phyloP scores from a whole-genome alignment of 768 basidiomycete species.

The Suillus brevipes region DNA sequence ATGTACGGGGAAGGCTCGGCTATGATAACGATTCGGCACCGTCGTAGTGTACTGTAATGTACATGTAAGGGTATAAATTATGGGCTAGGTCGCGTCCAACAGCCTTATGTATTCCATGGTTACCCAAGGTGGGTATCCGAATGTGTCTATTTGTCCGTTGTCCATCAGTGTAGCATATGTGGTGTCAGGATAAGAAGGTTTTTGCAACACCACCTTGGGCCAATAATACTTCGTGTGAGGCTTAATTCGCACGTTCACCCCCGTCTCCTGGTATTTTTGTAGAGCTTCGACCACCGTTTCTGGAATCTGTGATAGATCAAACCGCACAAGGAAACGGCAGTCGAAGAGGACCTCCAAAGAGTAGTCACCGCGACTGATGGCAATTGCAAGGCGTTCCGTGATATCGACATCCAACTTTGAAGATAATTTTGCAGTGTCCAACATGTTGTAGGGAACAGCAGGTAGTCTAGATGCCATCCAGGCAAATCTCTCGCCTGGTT shows the following conservation, averaged over 20 bases:
- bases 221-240: conserved; percentile 46
- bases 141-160: conserved; percentile 5
- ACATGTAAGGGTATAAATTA: neutral
- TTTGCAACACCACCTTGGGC: conserved; percentile 44
- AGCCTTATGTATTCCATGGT: conserved; percentile 42
- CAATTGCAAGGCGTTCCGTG: conserved; percentile 32
- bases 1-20: conserved; percentile 7
- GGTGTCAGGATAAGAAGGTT: conserved; percentile 19
- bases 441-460: conserved; percentile 37
- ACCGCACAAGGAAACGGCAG: conserved; percentile 57
- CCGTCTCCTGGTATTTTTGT: conserved; percentile 14
- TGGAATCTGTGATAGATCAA: conserved; percentile 48
- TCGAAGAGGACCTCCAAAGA: conserved; percentile 57
- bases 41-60: neutral
- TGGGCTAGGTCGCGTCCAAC: conserved; percentile 30
- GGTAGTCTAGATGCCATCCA: conserved; percentile 70
- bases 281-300: conserved; percentile 33
- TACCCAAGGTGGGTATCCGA: conserved; percentile 41
- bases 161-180: conserved; percentile 23
- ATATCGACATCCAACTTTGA: conserved; percentile 42
- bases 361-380: conserved; percentile 16
- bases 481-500: conserved; percentile 33
- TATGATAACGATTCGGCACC: conserved; percentile 1
- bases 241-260: conserved; percentile 34
- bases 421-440: conserved; percentile 22